These are phyloP conservation scores for Primulina eburnea DNA, from an alignment of 257 asterid species.

Conservation along the genomic window DNA sequence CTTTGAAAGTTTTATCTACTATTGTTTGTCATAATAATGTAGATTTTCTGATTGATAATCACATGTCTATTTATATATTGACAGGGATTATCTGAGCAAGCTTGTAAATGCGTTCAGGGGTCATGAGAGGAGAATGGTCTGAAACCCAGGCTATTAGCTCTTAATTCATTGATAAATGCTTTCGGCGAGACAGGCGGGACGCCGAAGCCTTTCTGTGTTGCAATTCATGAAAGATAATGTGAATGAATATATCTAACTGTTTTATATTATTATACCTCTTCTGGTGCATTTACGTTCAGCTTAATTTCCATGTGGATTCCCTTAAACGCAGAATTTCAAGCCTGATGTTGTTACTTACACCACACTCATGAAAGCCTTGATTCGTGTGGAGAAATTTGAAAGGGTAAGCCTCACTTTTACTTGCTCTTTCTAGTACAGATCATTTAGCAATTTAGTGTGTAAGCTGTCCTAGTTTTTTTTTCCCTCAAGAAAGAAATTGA, in stretches of 20 bases:
- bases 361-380: constrained; percentile 89
- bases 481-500: neutral
- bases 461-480: neutral
- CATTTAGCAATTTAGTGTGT: neutral
- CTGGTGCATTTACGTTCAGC: constrained; percentile 14
- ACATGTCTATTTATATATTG: constrained; percentile 17
- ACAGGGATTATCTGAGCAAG: constrained; percentile 95
- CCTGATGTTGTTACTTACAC: constrained; percentile 94
- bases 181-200: constrained; percentile 92
- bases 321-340: constrained; percentile 62
- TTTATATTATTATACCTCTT: constrained; percentile 1
- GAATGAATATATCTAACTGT: constrained; percentile 26
- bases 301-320: constrained; percentile 17
- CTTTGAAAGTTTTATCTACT: neutral
- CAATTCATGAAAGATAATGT: constrained; percentile 94
- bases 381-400: constrained; percentile 85
- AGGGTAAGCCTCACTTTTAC: constrained; percentile 41
- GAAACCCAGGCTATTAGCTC: constrained; percentile 80
- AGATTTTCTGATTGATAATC: neutral
- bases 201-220: constrained; percentile 87
- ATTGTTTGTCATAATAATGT: neutral
- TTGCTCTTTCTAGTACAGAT: constrained; percentile 6
- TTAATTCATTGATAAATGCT: constrained; percentile 84
- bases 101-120: constrained; percentile 79
- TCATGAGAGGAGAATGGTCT: constrained; percentile 91